These are phyloP conservation scores for Microdochium bolleyi DNA, from an alignment of 2,329 filamentous ascomycete species.

Conservation along the genomic window DNA sequence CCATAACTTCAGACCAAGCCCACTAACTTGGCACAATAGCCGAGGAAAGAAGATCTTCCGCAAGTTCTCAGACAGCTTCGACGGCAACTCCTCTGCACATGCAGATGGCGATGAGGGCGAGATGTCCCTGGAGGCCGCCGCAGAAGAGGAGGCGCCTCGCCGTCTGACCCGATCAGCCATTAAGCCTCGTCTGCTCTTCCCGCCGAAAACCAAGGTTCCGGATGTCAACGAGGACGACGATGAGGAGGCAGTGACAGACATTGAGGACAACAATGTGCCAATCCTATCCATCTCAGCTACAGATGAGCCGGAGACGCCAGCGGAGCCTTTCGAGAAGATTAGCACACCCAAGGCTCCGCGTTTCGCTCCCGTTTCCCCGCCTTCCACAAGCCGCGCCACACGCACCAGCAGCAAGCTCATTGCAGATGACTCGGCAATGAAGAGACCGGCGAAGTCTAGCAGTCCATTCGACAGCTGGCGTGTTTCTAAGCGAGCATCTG, in stretches of 20 bases:
- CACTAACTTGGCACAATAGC: slow-evolving; percentile 31
- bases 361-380: slow-evolving; percentile 52
- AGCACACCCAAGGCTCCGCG: slow-evolving; percentile 47
- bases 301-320: slow-evolving; percentile 26
- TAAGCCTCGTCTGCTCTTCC: slow-evolving; percentile 67
- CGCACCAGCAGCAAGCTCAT: slow-evolving; percentile 44
- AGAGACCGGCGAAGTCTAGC: slow-evolving; percentile 25
- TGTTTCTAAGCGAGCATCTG: slow-evolving; percentile 49
- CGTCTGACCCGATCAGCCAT: slow-evolving; percentile 60
- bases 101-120: slow-evolving; percentile 24
- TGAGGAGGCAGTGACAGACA: slow-evolving; percentile 52
- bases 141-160: slow-evolving; percentile 21
- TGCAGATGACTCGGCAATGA: slow-evolving; percentile 32
- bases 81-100: slow-evolving; percentile 24
- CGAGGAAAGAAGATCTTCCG: slow-evolving; percentile 75
- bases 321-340: slow-evolving; percentile 24
- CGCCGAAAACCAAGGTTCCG: slow-evolving; percentile 33
- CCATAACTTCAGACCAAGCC: slow-evolving; percentile 12
- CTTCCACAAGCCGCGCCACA: slow-evolving; percentile 52
- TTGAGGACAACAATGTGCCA: slow-evolving; percentile 43
- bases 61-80: slow-evolving; percentile 44
- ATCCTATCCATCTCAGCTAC: slow-evolving; percentile 13
- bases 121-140: slow-evolving; percentile 13
- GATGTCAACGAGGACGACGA: slow-evolving; percentile 44
- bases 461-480: slow-evolving; percentile 64